phyloP scores from a whole-genome alignment of 2,329 filamentous ascomycete genomes.

The Calonectria naviculata region DNA sequence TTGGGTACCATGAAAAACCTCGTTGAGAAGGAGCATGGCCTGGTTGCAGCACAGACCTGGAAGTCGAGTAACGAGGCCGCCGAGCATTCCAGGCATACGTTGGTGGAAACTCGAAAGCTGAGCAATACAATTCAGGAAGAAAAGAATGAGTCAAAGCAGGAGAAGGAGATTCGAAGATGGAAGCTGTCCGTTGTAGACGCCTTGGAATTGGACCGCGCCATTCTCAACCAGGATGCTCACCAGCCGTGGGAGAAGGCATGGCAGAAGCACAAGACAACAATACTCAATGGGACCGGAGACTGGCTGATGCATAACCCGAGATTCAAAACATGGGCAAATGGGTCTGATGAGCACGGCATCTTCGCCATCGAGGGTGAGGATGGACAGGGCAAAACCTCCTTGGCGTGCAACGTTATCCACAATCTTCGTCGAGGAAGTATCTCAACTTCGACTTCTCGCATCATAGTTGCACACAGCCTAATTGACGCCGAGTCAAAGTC shows the following conservation, averaged over 20 bases:
- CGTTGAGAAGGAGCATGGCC: conserved; percentile 44
- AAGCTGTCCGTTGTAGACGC: conserved; percentile 41
- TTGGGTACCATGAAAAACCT: conserved; percentile 47
- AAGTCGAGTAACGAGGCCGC: conserved; percentile 46
- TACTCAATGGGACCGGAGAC: conserved; percentile 43
- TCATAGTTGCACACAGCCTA: too few species aligned
- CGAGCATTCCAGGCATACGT: conserved; percentile 35
- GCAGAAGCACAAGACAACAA: conserved; percentile 41
- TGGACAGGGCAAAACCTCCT: conserved; percentile 46
- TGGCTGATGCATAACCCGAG: conserved; percentile 7
- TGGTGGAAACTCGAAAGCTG: conserved; percentile 25
- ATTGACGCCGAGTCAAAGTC: conserved; percentile 7
- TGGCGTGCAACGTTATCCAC: conserved; percentile 45
- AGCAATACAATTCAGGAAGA: conserved; percentile 38
- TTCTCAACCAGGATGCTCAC: conserved; percentile 43
- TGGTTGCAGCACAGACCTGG: conserved; percentile 48
- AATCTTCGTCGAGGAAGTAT: conserved; percentile 35
- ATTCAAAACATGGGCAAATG: conserved; percentile 6
- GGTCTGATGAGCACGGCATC: conserved; percentile 4
- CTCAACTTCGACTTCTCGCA: too few species aligned
- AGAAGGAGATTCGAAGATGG: conserved; percentile 44
- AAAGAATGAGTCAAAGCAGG: conserved; percentile 43
- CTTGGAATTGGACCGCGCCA: conserved; percentile 39
- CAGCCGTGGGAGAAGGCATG: conserved; percentile 45
- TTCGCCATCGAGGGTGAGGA: conserved; percentile 42